Conservation (phyloP, 768 basidiomycete genomes). For the Saitozyma podzolica region DNA sequence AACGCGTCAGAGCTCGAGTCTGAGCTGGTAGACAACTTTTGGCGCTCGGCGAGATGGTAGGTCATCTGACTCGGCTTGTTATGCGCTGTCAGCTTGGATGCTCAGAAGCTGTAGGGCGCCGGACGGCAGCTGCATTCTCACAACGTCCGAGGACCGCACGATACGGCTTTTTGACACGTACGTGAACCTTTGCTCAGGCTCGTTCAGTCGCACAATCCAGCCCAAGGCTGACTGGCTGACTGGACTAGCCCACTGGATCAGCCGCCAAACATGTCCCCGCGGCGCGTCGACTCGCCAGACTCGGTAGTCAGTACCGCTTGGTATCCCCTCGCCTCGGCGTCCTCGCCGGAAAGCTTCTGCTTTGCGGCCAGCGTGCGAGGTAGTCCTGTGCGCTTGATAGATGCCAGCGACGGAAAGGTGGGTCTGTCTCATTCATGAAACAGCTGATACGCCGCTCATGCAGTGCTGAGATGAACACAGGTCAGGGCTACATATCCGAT, state of each 20-base stretch:
- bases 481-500: conserved; percentile 88
- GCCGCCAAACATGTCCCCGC: conserved; percentile 9
- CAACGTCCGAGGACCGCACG: conserved; percentile 69
- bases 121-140: conserved; percentile 69
- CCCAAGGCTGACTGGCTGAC: background rate
- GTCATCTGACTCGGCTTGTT: conserved; percentile 1
- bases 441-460: too few relatives aligned
- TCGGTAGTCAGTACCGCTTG: conserved; percentile 77
- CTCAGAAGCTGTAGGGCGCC: conserved; percentile 61
- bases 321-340: conserved; percentile 73
- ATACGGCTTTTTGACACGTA: conserved; percentile 63
- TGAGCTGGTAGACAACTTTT: conserved; percentile 57
- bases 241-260: background rate
- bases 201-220: too few relatives aligned
- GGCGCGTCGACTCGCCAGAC: conserved; percentile 60
- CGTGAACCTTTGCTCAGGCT: conserved; percentile 30
- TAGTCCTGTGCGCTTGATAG: conserved; percentile 78
- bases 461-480: conserved; percentile 54
- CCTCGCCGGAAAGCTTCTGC: conserved; percentile 69
- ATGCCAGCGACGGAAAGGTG: conserved; percentile 75
- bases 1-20: conserved; percentile 1
- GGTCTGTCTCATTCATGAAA: conserved; percentile 1
- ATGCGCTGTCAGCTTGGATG: background rate
- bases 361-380: conserved; percentile 82
- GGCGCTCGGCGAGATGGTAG: conserved; percentile 63